phyloP scores from a whole-genome alignment of 257 asterid species.

The Henckelia pumila region DNA sequence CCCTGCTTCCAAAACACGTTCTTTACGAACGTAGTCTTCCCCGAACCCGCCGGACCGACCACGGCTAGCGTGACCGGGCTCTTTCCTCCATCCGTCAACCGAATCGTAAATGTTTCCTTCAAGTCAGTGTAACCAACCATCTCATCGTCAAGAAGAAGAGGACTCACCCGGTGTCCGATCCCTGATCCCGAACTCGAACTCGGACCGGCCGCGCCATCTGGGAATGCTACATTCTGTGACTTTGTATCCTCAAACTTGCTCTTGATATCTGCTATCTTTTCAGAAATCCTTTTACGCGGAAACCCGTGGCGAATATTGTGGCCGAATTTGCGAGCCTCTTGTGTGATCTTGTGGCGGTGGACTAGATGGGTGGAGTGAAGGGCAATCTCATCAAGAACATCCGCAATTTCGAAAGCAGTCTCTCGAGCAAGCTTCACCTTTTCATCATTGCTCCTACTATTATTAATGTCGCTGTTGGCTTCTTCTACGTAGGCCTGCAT shows the following conservation, averaged over 20 bases:
- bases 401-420: conserved; percentile 29
- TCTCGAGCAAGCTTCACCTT: conserved; percentile 10
- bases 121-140: conserved; percentile 33
- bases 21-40: conserved; percentile 30
- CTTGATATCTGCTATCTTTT: conserved; percentile 12
- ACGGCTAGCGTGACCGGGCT: conserved; percentile 24
- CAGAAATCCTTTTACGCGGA: conserved; percentile 17
- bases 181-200: not conserved
- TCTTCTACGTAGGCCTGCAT: conserved; percentile 25
- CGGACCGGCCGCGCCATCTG: not conserved
- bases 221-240: not conserved
- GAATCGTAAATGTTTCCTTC: not conserved
- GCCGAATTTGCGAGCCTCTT: not conserved
- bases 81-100: conserved; percentile 19
- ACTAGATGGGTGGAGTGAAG: conserved; percentile 25
- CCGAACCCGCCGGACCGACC: conserved; percentile 37
- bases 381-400: conserved; percentile 29
- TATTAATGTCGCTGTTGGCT: conserved; percentile 13
- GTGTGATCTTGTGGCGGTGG: conserved; percentile 10
- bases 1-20: conserved; percentile 21
- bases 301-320: conserved; percentile 21
- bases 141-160: conserved; percentile 31
- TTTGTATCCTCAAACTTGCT: not conserved
- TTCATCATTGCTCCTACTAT: too few relatives aligned
- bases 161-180: conserved; percentile 13